These are phyloP conservation scores for Coleophoma cylindrospora DNA, from an alignment of 2,329 filamentous ascomycete genomes.

Conservation along the genomic window DNA sequence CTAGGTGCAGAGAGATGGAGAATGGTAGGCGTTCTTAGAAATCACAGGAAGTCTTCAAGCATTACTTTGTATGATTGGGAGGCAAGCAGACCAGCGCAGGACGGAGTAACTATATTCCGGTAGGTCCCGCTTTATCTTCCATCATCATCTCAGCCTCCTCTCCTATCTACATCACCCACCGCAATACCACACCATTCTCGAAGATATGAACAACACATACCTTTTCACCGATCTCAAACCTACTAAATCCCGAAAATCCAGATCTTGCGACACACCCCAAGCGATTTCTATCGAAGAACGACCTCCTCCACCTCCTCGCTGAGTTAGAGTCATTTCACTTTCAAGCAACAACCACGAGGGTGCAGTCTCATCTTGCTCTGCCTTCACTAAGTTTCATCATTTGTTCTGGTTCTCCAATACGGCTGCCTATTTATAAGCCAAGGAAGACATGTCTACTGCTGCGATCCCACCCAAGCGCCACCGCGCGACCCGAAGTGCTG, in stretches of 20 bases:
- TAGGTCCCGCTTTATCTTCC: background rate
- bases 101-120: too few species aligned
- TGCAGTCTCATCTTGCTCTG: constrained; percentile 5
- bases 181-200: background rate
- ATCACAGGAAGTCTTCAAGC: too few species aligned
- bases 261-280: constrained; percentile 9
- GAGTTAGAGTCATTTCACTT: too few species aligned
- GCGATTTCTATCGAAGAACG: too few species aligned
- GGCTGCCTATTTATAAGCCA: constrained; percentile 41
- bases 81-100: too few species aligned
- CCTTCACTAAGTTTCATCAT: constrained; percentile 6
- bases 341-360: too few species aligned
- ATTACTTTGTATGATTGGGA: too few species aligned
- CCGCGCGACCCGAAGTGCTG: constrained; percentile 23
- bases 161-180: constrained; percentile 6
- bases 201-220: constrained; percentile 21
- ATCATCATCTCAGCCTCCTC: constrained; percentile 3
- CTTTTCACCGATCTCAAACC: constrained; percentile 10
- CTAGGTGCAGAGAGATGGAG: too few species aligned
- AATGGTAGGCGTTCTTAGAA: too few species aligned
- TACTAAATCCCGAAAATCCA: constrained; percentile 8
- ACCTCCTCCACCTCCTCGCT: too few species aligned
- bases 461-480: constrained; percentile 31
- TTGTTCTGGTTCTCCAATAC: constrained; percentile 11
- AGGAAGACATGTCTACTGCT: constrained; percentile 38